phyloP scores from a whole-genome alignment of 176 grass and related monocot genomes.

The Themeda triandra region DNA sequence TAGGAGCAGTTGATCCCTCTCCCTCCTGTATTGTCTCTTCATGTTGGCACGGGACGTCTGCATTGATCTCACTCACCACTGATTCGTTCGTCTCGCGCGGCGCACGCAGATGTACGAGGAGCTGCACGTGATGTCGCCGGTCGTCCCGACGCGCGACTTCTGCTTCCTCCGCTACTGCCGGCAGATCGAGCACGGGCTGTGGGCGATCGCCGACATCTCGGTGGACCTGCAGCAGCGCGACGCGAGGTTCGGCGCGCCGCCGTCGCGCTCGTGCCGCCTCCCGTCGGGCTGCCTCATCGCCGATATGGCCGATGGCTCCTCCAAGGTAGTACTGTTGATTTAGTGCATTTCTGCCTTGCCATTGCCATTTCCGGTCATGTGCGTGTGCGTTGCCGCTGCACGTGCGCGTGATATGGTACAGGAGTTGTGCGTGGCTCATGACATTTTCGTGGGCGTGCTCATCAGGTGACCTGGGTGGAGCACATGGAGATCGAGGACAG shows the following conservation, averaged over 20 bases:
- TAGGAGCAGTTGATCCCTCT: conserved; percentile 15
- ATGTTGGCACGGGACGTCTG: neutral
- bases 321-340: conserved; percentile 38
- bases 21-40: neutral
- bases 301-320: conserved; percentile 76
- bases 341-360: neutral
- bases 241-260: conserved; percentile 35
- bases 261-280: conserved; percentile 46
- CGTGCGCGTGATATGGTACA: neutral
- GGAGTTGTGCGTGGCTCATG: neutral
- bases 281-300: conserved; percentile 86
- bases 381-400: neutral
- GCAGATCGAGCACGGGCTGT: conserved; percentile 77
- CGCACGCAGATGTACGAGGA: conserved; percentile 78
- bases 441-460: neutral
- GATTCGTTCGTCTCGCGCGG: neutral
- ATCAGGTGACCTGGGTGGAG: conserved; percentile 80
- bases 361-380: neutral
- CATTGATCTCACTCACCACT: neutral
- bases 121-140: conserved; percentile 76
- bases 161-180: conserved; percentile 87
- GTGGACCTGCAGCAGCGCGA: conserved; percentile 57
- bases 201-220: conserved; percentile 82
- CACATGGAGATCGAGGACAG: conserved; percentile 78
- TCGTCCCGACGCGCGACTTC: conserved; percentile 76